phyloP scores from a whole-genome alignment of 2,329 filamentous ascomycete genomes.

The Teratosphaeria pseudoeucalypti region DNA sequence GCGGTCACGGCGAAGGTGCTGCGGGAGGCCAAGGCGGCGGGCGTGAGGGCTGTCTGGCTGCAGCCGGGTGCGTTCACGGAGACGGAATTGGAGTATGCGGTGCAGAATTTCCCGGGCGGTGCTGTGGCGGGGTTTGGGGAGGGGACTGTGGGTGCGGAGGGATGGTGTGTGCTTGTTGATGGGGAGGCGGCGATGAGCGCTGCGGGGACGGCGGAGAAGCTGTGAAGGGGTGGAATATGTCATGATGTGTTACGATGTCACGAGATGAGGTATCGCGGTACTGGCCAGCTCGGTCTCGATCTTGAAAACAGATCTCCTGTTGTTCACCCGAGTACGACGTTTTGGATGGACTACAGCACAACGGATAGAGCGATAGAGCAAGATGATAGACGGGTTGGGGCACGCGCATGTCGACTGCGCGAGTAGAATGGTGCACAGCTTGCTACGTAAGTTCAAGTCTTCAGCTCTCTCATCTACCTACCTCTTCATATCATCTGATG shows the following conservation, averaged over 20 bases:
- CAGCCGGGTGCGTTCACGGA: constrained; percentile 85
- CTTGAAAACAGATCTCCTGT: too few species aligned
- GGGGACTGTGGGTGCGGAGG: constrained; percentile 58
- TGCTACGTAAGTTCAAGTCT: too few species aligned
- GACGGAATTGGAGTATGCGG: constrained; percentile 60
- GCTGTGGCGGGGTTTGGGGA: constrained; percentile 57
- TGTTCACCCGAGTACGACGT: too few species aligned
- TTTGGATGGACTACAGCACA: not conserved
- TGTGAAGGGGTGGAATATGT: not conserved
- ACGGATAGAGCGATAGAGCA: not conserved
- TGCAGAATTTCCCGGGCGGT: constrained; percentile 53
- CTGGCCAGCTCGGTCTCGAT: too few species aligned
- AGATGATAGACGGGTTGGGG: too few species aligned
- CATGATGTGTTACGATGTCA: too few species aligned
- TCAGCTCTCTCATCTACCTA: not conserved
- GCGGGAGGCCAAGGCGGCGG: constrained; percentile 63
- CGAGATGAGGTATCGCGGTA: too few species aligned
- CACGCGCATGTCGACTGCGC: too few species aligned
- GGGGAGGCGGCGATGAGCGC: constrained; percentile 55
- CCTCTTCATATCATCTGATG: not conserved
- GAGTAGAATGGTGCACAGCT: too few species aligned
- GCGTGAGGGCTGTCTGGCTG: constrained; percentile 70
- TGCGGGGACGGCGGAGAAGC: constrained; percentile 26
- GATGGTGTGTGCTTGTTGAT: constrained; percentile 83
- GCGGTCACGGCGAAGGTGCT: constrained; percentile 63